Conservation (phyloP, 805 yeast genomes). For the Cyberlindnera lachancei region DNA sequence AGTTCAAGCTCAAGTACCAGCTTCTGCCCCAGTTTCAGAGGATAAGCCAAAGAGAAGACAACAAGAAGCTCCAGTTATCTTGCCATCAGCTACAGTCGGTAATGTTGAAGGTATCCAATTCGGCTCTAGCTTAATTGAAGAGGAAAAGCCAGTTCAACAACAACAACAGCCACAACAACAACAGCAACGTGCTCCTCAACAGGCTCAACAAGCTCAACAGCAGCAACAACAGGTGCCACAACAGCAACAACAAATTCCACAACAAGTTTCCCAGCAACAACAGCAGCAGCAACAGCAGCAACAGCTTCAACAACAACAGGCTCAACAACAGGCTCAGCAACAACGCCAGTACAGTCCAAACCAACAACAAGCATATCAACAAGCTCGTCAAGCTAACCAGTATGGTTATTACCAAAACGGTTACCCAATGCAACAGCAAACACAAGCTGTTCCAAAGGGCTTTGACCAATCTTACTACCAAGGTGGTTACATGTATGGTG, state of each 20-base stretch:
- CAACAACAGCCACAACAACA: conserved; percentile 17
- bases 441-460: conserved; percentile 25
- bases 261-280: conserved; percentile 8
- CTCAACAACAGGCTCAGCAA: conserved; percentile 18
- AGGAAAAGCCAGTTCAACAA: conserved; percentile 22
- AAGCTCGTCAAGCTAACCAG: conserved; percentile 4
- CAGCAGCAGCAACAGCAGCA: conserved; percentile 10
- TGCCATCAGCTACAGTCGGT: conserved; percentile 38
- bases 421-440: conserved; percentile 8
- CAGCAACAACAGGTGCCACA: conserved; percentile 15
- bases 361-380: conserved; percentile 7
- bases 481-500: conserved; percentile 12
- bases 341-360: conserved; percentile 11
- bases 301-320: conserved; percentile 11
- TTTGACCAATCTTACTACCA: conserved; percentile 25
- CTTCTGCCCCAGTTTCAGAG: conserved; percentile 19
- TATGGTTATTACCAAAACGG: conserved; percentile 7
- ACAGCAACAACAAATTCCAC: conserved; percentile 15
- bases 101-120: conserved; percentile 53
- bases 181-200: conserved; percentile 17
- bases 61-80: conserved; percentile 40
- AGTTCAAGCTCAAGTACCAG: conserved; percentile 7
- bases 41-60: conserved; percentile 27
- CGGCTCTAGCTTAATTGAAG: conserved; percentile 46
- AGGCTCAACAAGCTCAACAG: conserved; percentile 13